These are phyloP conservation scores for Cordyceps javanica DNA, from an alignment of 2,329 filamentous ascomycete genomes.

Conservation along the genomic window DNA sequence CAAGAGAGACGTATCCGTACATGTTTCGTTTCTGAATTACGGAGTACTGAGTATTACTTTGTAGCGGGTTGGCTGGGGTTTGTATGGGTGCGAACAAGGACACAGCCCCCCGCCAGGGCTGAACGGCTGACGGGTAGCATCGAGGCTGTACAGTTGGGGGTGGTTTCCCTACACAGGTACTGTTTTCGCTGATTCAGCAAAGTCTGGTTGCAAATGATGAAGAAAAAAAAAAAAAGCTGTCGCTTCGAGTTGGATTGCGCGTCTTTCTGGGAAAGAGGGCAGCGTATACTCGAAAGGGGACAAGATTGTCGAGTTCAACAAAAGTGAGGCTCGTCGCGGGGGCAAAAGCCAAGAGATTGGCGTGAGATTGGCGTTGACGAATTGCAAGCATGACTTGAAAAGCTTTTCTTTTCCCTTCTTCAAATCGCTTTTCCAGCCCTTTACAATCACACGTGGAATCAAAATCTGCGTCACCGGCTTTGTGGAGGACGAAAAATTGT, in stretches of 20 bases:
- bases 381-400: slow-evolving; percentile 1
- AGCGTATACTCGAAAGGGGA: not conserved
- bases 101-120: slow-evolving; percentile 8
- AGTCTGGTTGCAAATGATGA: no score
- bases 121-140: slow-evolving; percentile 4
- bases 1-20: not conserved
- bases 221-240: no score
- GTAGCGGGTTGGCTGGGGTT: not conserved
- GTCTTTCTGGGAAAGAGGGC: not conserved
- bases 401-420: not conserved
- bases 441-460: no score
- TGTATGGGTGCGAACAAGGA: no score
- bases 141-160: not conserved
- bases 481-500: no score
- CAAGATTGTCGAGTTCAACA: not conserved
- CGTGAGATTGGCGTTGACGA: not conserved
- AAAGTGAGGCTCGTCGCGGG: not conserved
- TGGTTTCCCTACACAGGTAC: not conserved
- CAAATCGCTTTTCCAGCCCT: no score
- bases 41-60: no score
- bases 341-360: not conserved
- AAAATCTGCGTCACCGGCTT: not conserved
- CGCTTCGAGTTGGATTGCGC: not conserved
- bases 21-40: no score
- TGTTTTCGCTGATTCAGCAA: not conserved